Percentiles rank a stretch among this genome's conserved stretches.
These are phyloP conservation scores for Cucurbita moschata DNA, from an alignment of 306 rosid genomes.

Conservation along the genomic window DNA sequence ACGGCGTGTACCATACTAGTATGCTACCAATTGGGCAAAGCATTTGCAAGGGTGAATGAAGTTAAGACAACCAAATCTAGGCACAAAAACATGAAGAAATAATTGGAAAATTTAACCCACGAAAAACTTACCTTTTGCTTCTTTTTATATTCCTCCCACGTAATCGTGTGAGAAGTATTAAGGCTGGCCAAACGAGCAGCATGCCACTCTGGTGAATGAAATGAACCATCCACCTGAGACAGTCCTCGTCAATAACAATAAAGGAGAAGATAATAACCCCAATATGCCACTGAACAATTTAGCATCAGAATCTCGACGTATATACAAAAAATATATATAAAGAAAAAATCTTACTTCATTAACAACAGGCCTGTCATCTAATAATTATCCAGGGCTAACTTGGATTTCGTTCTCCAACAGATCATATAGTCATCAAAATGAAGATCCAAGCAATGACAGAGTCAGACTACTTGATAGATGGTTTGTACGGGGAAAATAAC, in stretches of 20 bases:
- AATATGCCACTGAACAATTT: not conserved
- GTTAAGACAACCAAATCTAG: not conserved
- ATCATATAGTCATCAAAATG: slow-evolving; percentile 6
- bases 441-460: slow-evolving; percentile 1
- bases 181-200: slow-evolving; percentile 99
- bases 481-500: not conserved
- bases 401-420: slow-evolving; percentile 1
- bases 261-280: slow-evolving; percentile 17
- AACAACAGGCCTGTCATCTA: slow-evolving; percentile 7
- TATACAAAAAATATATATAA: not conserved
- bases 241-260: slow-evolving; percentile 77
- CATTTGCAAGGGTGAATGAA: not conserved
- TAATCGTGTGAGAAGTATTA: slow-evolving; percentile 84
- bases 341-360: slow-evolving; percentile 1
- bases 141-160: slow-evolving; percentile 93
- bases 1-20: not conserved
- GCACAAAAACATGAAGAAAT: not conserved
- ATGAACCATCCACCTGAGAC: slow-evolving; percentile 99
- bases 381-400: slow-evolving; percentile 8
- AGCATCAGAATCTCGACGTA: not conserved
- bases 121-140: slow-evolving; percentile 68
- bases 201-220: slow-evolving; percentile 99
- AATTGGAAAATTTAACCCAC: not conserved
- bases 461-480: not conserved
- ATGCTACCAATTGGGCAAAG: not conserved